A percentile compares a stretch with the other conserved stretches of the same genome.
Conservation (phyloP, 441 rosid genomes). For the Syzygium malaccense region DNA sequence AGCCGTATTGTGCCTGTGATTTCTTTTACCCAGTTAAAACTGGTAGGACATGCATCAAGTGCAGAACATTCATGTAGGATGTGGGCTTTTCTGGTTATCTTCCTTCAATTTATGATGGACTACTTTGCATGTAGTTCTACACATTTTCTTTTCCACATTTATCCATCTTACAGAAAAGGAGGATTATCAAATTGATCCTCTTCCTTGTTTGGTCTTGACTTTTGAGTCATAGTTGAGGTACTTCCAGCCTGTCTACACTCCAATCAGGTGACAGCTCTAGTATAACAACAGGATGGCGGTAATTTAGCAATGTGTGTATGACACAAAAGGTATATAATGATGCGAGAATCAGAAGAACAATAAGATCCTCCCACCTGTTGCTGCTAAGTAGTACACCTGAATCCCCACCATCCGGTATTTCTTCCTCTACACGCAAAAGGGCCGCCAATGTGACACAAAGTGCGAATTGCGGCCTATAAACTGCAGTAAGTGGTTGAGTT, state of each 20-base stretch:
- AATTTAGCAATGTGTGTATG: neutral
- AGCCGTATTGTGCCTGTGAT: neutral
- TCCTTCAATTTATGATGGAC: neutral
- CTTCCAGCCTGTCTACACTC: neutral
- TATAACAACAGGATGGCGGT: neutral
- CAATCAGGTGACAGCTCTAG: neutral
- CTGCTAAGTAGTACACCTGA: neutral
- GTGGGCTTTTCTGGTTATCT: neutral
- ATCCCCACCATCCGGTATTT: neutral
- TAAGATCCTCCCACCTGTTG: neutral
- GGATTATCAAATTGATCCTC: neutral
- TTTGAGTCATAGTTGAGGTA: neutral
- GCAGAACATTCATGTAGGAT: neutral
- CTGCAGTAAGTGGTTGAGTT: neutral
- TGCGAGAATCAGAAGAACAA: neutral
- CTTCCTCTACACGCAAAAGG: neutral
- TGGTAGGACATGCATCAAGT: neutral
- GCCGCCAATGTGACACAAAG: neutral
- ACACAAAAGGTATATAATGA: neutral
- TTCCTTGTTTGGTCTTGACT: neutral
- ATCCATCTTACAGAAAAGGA: neutral
- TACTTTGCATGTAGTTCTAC: neutral
- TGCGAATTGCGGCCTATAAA: neutral
- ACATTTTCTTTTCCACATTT: neutral
- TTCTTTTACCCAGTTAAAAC: neutral